Base-by-base conservation (phyloP, 2,329 filamentous ascomycete genomes). In the Microascus cirrosus region DNA sequence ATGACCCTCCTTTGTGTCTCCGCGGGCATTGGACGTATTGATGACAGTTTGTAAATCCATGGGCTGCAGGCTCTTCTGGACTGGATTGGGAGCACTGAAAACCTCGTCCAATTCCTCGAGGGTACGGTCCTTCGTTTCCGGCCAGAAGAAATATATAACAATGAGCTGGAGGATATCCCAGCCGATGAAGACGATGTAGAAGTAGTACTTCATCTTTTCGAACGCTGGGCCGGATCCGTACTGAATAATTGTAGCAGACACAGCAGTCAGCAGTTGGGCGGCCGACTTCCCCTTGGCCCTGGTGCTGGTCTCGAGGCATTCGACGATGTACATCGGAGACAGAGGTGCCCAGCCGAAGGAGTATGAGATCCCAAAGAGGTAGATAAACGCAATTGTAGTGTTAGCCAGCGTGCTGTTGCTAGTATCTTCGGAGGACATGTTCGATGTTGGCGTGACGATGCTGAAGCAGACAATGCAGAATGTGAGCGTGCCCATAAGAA, bases 61-160 rank as follows among this genome's bases (percentile, higher is more conserved):
- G 4, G 36, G 12, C 36, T 42, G 36, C 3, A 42, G 36, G 12
- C 36, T 15, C 15, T 70, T 70, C 65, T 75, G 76, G 63, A 74
- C 72, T 11, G 74, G 74, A 59, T 72, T 73, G 58, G 68, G 66
- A 15, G 71, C 68, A 1, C 66, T 63, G 63, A 77, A 77, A 59
- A 81, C 79, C 52, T 74, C 73, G 56, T 80, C 76, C 57, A 81
- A 66, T 66, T 81, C 78, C 66, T 81, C 78, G 53, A 82, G 73
- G 57, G 60, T 61, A 52, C 60, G 42, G 1, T 65, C 64, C 62
- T 77, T 79, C n/a, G 77, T 80, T 68, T 80, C 77, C 4, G 77
- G 77, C 54, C 80, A 68, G 60, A 73, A 71, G 66, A 79, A 78
- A 62, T 64, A 79, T 42, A 79, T 77, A 20, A 52, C 50, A 20